A percentile compares a stretch with the other conserved stretches of the same genome.
Evolutionary conservation across 768 basidiomycete species (phyloP).

Genomic region (Pleurotus pulmonarius): DNA sequence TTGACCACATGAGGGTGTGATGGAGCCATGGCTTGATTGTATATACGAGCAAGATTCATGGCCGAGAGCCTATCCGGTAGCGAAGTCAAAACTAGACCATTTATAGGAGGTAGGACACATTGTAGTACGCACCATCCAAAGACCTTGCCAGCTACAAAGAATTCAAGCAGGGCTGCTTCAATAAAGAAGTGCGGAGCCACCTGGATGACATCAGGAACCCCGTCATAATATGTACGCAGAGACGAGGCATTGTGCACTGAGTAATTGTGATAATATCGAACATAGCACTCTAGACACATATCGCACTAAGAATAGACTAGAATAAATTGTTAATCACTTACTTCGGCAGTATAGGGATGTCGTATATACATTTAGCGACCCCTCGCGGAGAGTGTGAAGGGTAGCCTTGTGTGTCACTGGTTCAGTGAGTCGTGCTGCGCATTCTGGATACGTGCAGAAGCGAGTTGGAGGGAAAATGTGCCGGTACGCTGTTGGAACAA

Average conservation of each 20-base stretch:
- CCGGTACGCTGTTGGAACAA: neutral
- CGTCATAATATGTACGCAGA: slow-evolving; percentile 18
- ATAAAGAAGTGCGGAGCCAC: slow-evolving; percentile 26
- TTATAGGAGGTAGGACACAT: no score
- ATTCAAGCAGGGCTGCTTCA: slow-evolving; percentile 14
- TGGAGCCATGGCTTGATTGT: slow-evolving; percentile 14
- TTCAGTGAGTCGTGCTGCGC: neutral
- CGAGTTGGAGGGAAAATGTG: neutral
- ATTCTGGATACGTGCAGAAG: neutral
- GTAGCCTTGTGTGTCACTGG: slow-evolving; percentile 11
- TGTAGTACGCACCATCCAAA: slow-evolving; percentile 19
- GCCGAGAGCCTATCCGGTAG: slow-evolving; percentile 14
- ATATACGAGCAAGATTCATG: slow-evolving; percentile 17
- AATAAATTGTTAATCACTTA: neutral
- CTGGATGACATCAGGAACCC: slow-evolving; percentile 19
- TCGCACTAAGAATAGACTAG: neutral
- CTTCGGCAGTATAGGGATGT: slow-evolving; percentile 21
- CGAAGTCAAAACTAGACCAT: neutral
- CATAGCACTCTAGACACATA: slow-evolving; percentile 14
- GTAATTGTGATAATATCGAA: slow-evolving; percentile 24
- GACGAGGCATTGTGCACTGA: slow-evolving; percentile 10
- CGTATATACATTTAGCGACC: slow-evolving; percentile 18
- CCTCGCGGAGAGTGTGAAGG: slow-evolving; percentile 16
- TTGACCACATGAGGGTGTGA: slow-evolving; percentile 1
- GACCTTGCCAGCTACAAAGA: slow-evolving; percentile 13